Evolutionary conservation across 208 protist genomes (phyloP).

Genomic region (Angomonas ambiguus): DNA sequence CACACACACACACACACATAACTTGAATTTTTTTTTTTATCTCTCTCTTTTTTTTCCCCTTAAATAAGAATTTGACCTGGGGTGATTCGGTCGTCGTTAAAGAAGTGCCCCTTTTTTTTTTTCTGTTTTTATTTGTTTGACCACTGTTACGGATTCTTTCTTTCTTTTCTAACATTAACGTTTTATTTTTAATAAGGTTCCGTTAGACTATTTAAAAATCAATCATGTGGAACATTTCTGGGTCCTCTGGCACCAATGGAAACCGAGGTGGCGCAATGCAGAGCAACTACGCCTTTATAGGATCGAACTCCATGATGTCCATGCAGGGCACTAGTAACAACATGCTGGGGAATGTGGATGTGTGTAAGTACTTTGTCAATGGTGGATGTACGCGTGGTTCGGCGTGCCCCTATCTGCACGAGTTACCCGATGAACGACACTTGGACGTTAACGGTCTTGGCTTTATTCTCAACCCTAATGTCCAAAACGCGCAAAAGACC

Average conservation of each 20-base stretch:
- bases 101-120: slow-evolving; percentile 9
- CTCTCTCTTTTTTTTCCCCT: background rate
- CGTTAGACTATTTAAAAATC: background rate
- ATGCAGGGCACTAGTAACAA: slow-evolving; percentile 13
- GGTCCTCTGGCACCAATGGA: slow-evolving; percentile 16
- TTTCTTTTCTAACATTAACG: slow-evolving; percentile 16
- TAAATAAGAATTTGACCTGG: no score
- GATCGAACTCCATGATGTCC: slow-evolving; percentile 27
- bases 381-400: slow-evolving; percentile 76
- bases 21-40: slow-evolving; percentile 8
- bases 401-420: slow-evolving; percentile 80
- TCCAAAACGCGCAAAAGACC: slow-evolving; percentile 85
- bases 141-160: background rate
- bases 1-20: background rate
- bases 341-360: slow-evolving; percentile 19
- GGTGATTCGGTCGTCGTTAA: background rate
- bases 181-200: slow-evolving; percentile 13
- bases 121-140: slow-evolving; percentile 8
- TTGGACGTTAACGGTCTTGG: slow-evolving; percentile 82
- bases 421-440: slow-evolving; percentile 86
- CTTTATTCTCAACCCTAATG: slow-evolving; percentile 86
- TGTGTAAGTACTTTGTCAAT: slow-evolving; percentile 89
- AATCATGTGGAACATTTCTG: slow-evolving; percentile 36
- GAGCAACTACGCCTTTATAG: slow-evolving; percentile 43
- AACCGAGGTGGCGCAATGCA: background rate